Conservation (phyloP, 768 basidiomycete species). For the Candolleomyces efflorescens region DNA sequence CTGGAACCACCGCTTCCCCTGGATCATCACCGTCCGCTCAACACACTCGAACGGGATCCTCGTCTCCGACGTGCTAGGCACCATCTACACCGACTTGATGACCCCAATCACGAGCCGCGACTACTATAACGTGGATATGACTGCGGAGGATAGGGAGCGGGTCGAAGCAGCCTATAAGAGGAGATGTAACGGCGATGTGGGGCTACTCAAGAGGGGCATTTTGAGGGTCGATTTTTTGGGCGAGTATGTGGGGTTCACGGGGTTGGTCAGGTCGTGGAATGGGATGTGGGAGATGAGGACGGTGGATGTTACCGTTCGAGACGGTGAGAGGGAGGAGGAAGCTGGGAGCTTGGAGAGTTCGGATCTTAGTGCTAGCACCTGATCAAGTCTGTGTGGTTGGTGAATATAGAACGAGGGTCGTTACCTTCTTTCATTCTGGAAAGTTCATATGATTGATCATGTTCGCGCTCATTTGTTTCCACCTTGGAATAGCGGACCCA, state of each 20-base stretch:
- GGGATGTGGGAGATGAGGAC: conserved; percentile 10
- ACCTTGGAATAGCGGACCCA: too few relatives aligned
- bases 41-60: conserved; percentile 7
- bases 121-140: conserved; percentile 13
- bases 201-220: neutral
- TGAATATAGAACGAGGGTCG: too few relatives aligned
- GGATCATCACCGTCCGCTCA: conserved; percentile 12
- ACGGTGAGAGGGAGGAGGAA: too few relatives aligned
- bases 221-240: conserved; percentile 8
- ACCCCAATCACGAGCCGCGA: conserved; percentile 8
- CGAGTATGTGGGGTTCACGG: neutral
- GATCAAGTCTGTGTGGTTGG: too few relatives aligned
- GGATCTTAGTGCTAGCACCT: too few relatives aligned
- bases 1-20: conserved; percentile 12
- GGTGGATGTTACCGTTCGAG: neutral
- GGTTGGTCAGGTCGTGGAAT: neutral
- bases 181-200: conserved; percentile 2
- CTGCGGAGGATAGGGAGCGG: conserved; percentile 7
- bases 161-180: conserved; percentile 10
- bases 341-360: too few relatives aligned
- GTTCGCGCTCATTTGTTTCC: too few relatives aligned
- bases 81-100: conserved; percentile 3
- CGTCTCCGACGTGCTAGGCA: conserved; percentile 10
- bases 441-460: too few relatives aligned
- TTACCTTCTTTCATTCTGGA: too few relatives aligned